A percentile compares a stretch with the other conserved stretches of the same genome.
Conservation (phyloP, 225 moss, liverwort and hornwort genomes). For the Pseudisothecium myosuroides region DNA sequence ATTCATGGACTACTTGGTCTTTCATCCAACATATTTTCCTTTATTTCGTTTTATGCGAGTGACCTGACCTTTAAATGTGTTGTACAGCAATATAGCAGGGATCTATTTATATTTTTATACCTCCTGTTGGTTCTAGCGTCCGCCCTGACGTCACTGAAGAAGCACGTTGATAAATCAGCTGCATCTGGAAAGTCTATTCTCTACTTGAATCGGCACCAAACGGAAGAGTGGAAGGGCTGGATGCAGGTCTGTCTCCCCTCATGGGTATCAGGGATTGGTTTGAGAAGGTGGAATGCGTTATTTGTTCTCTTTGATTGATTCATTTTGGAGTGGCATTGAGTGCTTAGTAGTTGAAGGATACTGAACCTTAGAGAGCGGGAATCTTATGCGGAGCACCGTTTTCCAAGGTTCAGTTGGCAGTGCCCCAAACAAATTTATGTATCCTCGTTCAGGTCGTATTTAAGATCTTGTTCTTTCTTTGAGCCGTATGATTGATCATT, state of each 20-base stretch:
- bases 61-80: background rate
- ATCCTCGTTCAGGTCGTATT: background rate
- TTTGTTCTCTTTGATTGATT: background rate
- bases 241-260: conserved; percentile 64
- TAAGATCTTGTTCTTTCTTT: background rate
- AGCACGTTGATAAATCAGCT: conserved; percentile 61
- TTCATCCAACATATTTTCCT: background rate
- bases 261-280: background rate
- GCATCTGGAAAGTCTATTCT: conserved; percentile 60
- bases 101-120: conserved; percentile 87
- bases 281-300: background rate
- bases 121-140: conserved; percentile 65
- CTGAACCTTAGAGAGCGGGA: background rate
- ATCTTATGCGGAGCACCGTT: background rate
- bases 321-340: background rate
- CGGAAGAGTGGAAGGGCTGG: conserved; percentile 99
- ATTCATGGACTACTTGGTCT: background rate
- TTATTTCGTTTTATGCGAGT: background rate
- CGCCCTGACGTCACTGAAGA: conserved; percentile 69
- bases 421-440: background rate
- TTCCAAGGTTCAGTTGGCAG: background rate
- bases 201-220: conserved; percentile 92
- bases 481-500: background rate
- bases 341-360: background rate
- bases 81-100: conserved; percentile 81